Percentiles rank a stretch among this genome's conserved stretches.
phyloP scores from a whole-genome alignment of 768 basidiomycete genomes.

The Roridomyces roridus region DNA sequence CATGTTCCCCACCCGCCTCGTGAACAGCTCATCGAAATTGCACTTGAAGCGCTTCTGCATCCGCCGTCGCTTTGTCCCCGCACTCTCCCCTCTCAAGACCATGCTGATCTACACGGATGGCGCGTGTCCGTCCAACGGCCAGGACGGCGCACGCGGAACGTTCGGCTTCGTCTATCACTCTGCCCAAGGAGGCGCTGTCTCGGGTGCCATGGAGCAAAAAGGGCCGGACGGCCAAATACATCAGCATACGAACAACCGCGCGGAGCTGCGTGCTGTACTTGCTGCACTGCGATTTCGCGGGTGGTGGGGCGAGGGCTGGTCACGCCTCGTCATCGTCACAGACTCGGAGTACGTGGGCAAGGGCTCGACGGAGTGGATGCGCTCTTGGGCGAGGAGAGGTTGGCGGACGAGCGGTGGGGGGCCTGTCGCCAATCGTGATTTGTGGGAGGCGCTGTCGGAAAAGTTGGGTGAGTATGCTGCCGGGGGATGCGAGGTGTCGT shows the following conservation, averaged over 20 bases:
- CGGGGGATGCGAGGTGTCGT: constrained; percentile 20
- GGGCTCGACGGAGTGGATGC: constrained; percentile 29
- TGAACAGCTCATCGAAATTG: neutral
- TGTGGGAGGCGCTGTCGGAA: constrained; percentile 28
- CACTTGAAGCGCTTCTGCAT: constrained; percentile 6
- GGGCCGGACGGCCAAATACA: constrained; percentile 1
- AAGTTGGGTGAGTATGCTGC: constrained; percentile 22
- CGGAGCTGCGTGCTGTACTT: constrained; percentile 38
- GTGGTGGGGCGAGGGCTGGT: constrained; percentile 35
- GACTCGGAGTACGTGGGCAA: constrained; percentile 37
- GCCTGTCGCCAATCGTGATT: constrained; percentile 28
- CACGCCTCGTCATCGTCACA: constrained; percentile 34
- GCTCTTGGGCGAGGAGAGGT: constrained; percentile 27
- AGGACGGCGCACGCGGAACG: constrained; percentile 1
- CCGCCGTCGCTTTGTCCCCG: constrained; percentile 8
- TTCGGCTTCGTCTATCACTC: constrained; percentile 11
- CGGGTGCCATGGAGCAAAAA: neutral
- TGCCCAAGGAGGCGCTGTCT: neutral
- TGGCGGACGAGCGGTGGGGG: constrained; percentile 27
- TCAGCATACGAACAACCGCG: constrained; percentile 36
- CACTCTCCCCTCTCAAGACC: constrained; percentile 2
- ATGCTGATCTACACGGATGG: constrained; percentile 19
- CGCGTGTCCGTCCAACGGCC: constrained; percentile 11
- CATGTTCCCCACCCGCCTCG: neutral
- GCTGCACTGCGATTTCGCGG: constrained; percentile 23